These are phyloP conservation scores for Phytophthora sansomeana DNA, from an alignment of 352 stramenopile species.

Conservation along the genomic window DNA sequence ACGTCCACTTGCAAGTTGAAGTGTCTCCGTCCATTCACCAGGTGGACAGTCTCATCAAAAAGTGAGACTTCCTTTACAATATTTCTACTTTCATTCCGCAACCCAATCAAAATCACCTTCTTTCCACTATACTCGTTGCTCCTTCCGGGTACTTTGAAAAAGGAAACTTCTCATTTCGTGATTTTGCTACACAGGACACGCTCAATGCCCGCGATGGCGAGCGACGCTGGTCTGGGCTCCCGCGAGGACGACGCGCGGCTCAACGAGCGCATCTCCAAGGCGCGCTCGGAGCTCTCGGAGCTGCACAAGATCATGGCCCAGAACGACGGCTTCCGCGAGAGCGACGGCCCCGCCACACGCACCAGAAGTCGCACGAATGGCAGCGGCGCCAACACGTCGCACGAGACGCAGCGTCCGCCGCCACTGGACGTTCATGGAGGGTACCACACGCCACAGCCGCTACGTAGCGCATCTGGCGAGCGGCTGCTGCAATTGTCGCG, in stretches of 20 bases:
- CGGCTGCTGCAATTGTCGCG: constrained; percentile 59
- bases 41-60: not conserved
- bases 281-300: constrained; percentile 58
- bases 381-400: constrained; percentile 4
- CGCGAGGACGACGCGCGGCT: constrained; percentile 56
- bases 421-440: constrained; percentile 12
- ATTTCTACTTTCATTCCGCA: constrained; percentile 13
- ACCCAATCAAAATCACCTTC: not conserved
- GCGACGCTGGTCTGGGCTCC: constrained; percentile 32
- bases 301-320: constrained; percentile 59
- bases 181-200: constrained; percentile 15
- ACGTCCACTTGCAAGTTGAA: constrained; percentile 10
- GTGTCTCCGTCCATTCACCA: not conserved
- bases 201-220: constrained; percentile 35
- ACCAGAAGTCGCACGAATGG: constrained; percentile 35
- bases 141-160: constrained; percentile 14
- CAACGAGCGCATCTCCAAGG: constrained; percentile 66
- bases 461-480: constrained; percentile 47
- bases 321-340: constrained; percentile 32
- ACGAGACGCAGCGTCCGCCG: constrained; percentile 12
- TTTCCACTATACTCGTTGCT: constrained; percentile 9
- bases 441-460: constrained; percentile 49
- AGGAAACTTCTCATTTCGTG: constrained; percentile 29
- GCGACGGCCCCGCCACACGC: constrained; percentile 36
- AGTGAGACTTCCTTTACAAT: not conserved